Percentiles rank a stretch among this genome's conserved stretches.
phyloP scores from a whole-genome alignment of 2,329 filamentous ascomycete species.

The Botrytis fragariae region DNA sequence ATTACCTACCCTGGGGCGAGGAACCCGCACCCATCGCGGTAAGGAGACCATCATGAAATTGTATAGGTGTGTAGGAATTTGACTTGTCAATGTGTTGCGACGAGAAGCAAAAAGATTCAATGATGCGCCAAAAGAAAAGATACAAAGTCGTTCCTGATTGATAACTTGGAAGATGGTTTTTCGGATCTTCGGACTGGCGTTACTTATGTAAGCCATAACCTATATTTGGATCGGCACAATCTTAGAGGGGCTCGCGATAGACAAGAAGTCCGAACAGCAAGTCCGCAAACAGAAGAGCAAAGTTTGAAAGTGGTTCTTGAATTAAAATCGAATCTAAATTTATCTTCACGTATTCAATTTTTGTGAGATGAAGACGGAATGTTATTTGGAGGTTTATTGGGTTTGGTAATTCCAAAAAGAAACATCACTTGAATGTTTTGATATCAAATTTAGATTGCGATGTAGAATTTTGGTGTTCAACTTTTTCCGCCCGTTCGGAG shows the following conservation, averaged over 20 bases:
- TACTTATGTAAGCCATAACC: constrained; percentile 5
- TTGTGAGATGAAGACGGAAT: not conserved
- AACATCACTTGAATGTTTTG: not conserved
- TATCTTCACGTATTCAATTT: not conserved
- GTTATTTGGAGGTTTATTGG: not conserved
- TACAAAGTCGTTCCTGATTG: not conserved
- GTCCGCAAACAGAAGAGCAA: not conserved
- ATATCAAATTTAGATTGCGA: not conserved
- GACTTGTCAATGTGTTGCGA: constrained; percentile 13
- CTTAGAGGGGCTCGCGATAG: not conserved
- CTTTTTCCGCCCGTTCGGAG: not conserved
- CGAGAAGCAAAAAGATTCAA: not conserved
- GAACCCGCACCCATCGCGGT: constrained; percentile 35
- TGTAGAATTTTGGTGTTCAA: not conserved
- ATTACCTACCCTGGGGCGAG: constrained; percentile 36
- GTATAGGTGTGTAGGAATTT: too few species aligned
- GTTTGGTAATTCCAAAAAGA: not conserved
- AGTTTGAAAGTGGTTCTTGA: not conserved
- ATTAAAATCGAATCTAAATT: not conserved
- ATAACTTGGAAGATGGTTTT: constrained; percentile 15
- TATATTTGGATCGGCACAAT: constrained; percentile 10
- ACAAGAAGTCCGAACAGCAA: not conserved
- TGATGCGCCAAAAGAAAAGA: constrained; percentile 2
- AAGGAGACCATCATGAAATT: constrained; percentile 31
- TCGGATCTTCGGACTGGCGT: constrained; percentile 8